Evolutionary conservation across 305 asterid genomes (phyloP), one percentile per base, ranked within the genome.

Genomic region (Fraxinus paxiana): DNA sequence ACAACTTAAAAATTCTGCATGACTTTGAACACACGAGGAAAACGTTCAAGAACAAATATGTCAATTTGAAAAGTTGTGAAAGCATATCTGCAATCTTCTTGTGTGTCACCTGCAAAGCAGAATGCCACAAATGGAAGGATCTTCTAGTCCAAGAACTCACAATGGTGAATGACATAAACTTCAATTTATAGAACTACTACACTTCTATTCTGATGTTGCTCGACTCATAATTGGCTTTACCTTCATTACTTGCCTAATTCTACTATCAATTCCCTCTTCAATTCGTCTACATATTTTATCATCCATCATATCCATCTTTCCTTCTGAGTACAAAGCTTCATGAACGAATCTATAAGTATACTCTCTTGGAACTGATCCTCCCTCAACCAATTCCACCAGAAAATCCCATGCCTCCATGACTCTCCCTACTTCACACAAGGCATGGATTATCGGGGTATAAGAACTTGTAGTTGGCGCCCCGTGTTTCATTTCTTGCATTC

Each of bases 291-390:
- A 75, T 79, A 87, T 10, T 59, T 86, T 77, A 34, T 59, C 80
- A 67, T 89, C 89, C 1, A 93, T 81, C 87, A 88, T 75, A 85
- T 87, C 83, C 81, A 75, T 83, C 88, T 82, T 84, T 41, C 92
- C 97, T 4, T 34, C 87, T 1, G 84, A 80, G 65, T 81, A 85
- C 20, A 93, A 78, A 2, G 86, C 87, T 67, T 86, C 84, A 80
- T 84, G 63, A 77, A 95, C 92, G 69, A 92, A 83, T 46, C 78
- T 88, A 56, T 93, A 95, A 56, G 98, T 93, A 86, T 83, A 86
- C 81, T 90, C 98, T 75, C 98, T 90, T 0, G 98, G 97, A 83
- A 88, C 73, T 1, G 95, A 89, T 20, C 98, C 98, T 74, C 88
- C 89, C 75, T 75, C 81, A 24, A 90, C 92, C 89, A 92, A 83